Evolutionary conservation across 108 stramenopile genomes (phyloP).

Genomic region (Nitzschia inconspicua): DNA sequence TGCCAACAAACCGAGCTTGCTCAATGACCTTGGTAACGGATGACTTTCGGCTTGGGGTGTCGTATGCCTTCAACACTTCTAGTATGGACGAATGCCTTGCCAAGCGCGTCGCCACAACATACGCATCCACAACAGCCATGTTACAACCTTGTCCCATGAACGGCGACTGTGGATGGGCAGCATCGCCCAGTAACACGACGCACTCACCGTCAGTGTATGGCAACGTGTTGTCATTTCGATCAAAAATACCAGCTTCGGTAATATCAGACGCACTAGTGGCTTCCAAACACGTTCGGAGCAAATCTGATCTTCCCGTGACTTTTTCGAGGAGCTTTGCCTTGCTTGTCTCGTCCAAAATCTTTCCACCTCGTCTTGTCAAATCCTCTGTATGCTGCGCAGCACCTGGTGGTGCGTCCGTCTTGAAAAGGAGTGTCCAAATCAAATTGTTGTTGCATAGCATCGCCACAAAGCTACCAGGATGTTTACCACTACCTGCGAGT

Average conservation of each 20-base stretch:
- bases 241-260: slow-evolving; percentile 27
- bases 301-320: no score
- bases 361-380: slow-evolving; percentile 30
- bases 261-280: slow-evolving; percentile 20
- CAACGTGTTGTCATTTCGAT: slow-evolving; percentile 15
- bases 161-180: slow-evolving; percentile 32
- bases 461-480: no score
- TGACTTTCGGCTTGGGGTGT: no score
- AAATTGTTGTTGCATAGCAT: no score
- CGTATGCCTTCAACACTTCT: no score
- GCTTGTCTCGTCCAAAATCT: slow-evolving; percentile 1
- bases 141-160: slow-evolving; percentile 29
- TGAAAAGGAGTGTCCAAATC: background rate
- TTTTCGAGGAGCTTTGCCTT: slow-evolving; percentile 18
- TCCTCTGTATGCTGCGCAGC: slow-evolving; percentile 5
- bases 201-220: slow-evolving; percentile 8
- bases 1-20: no score
- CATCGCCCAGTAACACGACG: slow-evolving; percentile 25
- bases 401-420: background rate
- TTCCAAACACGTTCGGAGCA: background rate
- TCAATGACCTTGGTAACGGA: no score
- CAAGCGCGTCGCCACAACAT: slow-evolving; percentile 14
- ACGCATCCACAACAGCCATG: slow-evolving; percentile 30
- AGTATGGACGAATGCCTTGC: background rate
- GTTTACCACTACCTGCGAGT: background rate